phyloP scores from a whole-genome alignment of 192 early-diverging fungal genomes.

The Gryganskiella cystojenkinii region DNA sequence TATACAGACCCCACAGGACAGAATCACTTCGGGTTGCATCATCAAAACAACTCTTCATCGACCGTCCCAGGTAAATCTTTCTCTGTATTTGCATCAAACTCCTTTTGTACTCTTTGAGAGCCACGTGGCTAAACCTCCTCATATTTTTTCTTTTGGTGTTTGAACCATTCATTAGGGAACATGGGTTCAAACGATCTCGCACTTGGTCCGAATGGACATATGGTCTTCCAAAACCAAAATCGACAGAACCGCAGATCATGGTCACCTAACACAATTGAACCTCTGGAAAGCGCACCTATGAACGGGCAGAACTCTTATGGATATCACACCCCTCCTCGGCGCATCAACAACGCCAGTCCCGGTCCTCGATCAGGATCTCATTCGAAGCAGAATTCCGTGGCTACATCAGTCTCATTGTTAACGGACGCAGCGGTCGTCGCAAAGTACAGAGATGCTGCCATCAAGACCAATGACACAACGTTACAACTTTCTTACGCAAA shows the following conservation, averaged over 20 bases:
- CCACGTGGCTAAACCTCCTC: not conserved
- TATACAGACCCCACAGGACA: constrained; percentile 19
- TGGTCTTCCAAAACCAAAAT: not conserved
- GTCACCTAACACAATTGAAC: constrained; percentile 32
- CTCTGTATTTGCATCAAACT: no score
- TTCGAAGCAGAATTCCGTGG: constrained; percentile 43
- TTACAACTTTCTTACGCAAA: constrained; percentile 82
- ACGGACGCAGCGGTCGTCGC: constrained; percentile 26
- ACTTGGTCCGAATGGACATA: not conserved
- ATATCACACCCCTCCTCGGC: constrained; percentile 21
- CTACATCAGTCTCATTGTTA: constrained; percentile 32
- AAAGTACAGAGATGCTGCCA: constrained; percentile 80
- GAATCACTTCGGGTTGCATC: constrained; percentile 9
- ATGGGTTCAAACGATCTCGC: constrained; percentile 25
- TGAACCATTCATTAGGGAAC: constrained; percentile 16
- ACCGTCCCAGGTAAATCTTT: constrained; percentile 20
- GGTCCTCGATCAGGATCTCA: constrained; percentile 10
- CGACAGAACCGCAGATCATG: constrained; percentile 26
- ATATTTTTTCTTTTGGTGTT: not conserved
- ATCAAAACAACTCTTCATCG: constrained; percentile 31
- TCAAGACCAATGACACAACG: constrained; percentile 76
- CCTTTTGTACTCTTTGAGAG: constrained; percentile 14
- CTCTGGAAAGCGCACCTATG: constrained; percentile 3
- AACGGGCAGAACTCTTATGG: constrained; percentile 6
- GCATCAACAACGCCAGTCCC: constrained; percentile 10